Percentiles rank a stretch among this genome's conserved stretches.
Evolutionary conservation across 768 basidiomycete species (phyloP).

Genomic region (Rickenella mellea): DNA sequence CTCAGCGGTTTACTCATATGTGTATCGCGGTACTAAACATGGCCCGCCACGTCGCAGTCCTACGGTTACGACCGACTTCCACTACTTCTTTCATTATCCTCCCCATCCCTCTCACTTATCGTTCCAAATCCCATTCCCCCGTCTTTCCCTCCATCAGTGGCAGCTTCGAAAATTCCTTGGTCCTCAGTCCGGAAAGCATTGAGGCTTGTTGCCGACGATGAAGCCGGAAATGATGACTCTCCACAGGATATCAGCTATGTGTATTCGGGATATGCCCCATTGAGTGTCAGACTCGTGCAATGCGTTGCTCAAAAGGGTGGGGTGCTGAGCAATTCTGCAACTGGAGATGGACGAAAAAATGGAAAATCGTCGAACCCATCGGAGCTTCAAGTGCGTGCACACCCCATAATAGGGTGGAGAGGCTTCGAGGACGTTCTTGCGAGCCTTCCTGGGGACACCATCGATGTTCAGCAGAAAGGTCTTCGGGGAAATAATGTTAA

Average conservation of each 20-base stretch:
- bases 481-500: slow-evolving; percentile 17
- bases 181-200: slow-evolving; percentile 67
- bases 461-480: slow-evolving; percentile 60
- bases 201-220: slow-evolving; percentile 88
- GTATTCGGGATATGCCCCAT: slow-evolving; percentile 94
- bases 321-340: slow-evolving; percentile 65
- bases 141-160: slow-evolving; percentile 28
- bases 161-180: slow-evolving; percentile 61
- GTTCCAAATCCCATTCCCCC: slow-evolving; percentile 60
- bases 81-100: slow-evolving; percentile 51
- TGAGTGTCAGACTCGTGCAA: slow-evolving; percentile 86
- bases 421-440: slow-evolving; percentile 89
- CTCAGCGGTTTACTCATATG: neutral
- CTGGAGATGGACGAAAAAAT: slow-evolving; percentile 14
- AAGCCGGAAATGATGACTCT: slow-evolving; percentile 66
- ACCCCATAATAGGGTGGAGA: slow-evolving; percentile 93
- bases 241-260: slow-evolving; percentile 95
- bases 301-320: slow-evolving; percentile 88
- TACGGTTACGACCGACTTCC: slow-evolving; percentile 73
- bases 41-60: slow-evolving; percentile 32
- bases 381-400: slow-evolving; percentile 63
- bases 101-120: slow-evolving; percentile 59
- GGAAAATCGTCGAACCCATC: slow-evolving; percentile 23
- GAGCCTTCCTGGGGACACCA: slow-evolving; percentile 74
- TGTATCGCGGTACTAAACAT: slow-evolving; percentile 16